Evolutionary conservation across 1,284 basidiomycete genomes (phyloP), one percentile per base, ranked within the genome.

Genomic region (Moniliella sp.): DNA sequence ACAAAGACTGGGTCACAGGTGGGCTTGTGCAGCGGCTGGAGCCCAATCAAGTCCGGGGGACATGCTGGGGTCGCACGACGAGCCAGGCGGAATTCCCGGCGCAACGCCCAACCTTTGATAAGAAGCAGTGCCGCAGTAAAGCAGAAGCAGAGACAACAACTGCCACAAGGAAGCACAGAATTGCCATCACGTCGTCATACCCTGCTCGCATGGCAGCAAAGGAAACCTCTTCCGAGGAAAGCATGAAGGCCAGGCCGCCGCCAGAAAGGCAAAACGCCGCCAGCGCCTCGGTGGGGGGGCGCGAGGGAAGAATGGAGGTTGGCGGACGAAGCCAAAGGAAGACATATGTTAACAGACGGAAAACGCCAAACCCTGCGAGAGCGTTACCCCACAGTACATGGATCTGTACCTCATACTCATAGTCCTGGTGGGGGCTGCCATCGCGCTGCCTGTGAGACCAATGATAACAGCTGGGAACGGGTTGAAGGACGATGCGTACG

Each of bases 361-460:
- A 62, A 10, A 77, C 64, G 2, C 75, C 69, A 57, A 80, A 86
- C 1, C 68, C 76, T 15, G 76, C 69, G 12, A 94, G 72, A n/a
- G 88, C 68, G 61, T 74, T 71, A 29, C 86, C 86, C 86, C 88
- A 94, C 1, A 94, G 67, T 30, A 69, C 63, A 61, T 94, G 88
- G 35, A 94, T 78, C 41, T 62, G 30, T 45, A 71, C 75, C 64
- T 81, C 76, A 65, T 84, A 84, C 25, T 76, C 57, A 62, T 91
- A 93, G 13, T 73, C 71, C 62, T 94, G 86, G 42, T 72, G 60
- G 94, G 86, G 0, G 82, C 80, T n/a, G 78, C 73, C 88, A 94
- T 94, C 1, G 82, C 86, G 3, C 78, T 70, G 19, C 88, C 86
- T 3, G 86, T 91, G 21, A 88, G 73, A 27, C 81, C 84, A 39